Evolutionary conservation across 1,284 basidiomycete genomes (phyloP).

Genomic region (Tremellales sp.): DNA sequence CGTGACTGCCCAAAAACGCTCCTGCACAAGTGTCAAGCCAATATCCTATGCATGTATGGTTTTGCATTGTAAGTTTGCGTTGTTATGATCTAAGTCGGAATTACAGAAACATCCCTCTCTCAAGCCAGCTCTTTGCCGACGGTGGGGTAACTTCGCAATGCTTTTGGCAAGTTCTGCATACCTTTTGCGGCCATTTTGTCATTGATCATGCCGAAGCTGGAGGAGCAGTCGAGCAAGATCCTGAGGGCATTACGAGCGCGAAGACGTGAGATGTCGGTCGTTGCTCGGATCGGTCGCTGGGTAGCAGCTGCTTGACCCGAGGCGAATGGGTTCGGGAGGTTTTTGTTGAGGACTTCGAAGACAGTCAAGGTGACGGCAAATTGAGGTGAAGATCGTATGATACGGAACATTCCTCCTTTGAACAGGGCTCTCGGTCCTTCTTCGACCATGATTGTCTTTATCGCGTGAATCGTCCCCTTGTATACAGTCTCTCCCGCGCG

Average conservation of each 20-base stretch:
- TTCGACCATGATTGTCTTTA: conserved; percentile 75
- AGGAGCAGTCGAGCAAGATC: conserved; percentile 47
- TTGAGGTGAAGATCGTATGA: conserved; percentile 51
- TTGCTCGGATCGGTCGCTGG: conserved; percentile 60
- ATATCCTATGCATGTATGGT: too few species aligned
- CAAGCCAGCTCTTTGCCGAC: not conserved
- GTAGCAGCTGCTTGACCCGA: conserved; percentile 53
- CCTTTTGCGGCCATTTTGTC: conserved; percentile 22
- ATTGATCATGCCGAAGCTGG: conserved; percentile 44
- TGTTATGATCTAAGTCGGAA: too few species aligned
- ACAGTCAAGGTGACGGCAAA: conserved; percentile 91
- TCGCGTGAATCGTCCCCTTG: conserved; percentile 85
- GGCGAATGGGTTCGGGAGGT: conserved; percentile 71
- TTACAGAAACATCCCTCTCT: not conserved
- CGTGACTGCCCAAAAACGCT: too few species aligned
- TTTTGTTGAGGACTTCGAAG: conserved; percentile 74
- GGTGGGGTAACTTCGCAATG: conserved; percentile 3
- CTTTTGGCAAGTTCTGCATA: conserved; percentile 26
- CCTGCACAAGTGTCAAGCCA: too few species aligned
- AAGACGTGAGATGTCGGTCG: conserved; percentile 78
- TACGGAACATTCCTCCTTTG: conserved; percentile 21
- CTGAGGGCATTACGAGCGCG: conserved; percentile 88
- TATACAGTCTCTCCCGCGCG: conserved; percentile 88
- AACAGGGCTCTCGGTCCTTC: conserved; percentile 27
- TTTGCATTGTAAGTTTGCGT: too few species aligned